Evolutionary conservation across 148 eudicot species (phyloP), one percentile per base, ranked within the genome.

Genomic region (Arbutus unedo): DNA sequence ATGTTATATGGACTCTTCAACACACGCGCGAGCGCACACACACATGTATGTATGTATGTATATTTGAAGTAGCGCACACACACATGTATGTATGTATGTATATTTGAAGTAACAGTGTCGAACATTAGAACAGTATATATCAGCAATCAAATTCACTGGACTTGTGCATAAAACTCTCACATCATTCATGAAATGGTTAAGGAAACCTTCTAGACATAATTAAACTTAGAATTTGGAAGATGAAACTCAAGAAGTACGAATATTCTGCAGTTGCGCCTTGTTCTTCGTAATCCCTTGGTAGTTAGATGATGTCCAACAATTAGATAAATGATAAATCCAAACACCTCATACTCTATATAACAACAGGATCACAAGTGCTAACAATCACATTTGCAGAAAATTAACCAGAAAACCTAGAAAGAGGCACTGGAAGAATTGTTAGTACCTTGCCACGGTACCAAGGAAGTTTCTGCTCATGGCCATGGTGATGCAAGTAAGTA

Each of bases 381-480:
- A 50, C n/a, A 25, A 51, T 59, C 45, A 11, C 7, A 25, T 76
- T n/a, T 50, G 78, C 4, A 50, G 43, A 76, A 50, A 76, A 23
- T 50, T 16, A 53, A 23, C 43, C 1, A 25, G 43, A 76, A 51
- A 53, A 49, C 14, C 38, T 9, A 48, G 9, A 25, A 15, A 6
- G 3, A 66, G 38, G 68, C 21, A 5, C 1, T 10, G 13, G 8
- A 23, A 51, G 6, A 23, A 13, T 74, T 48, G 25, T 16, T 6
- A 80, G 25, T 79, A 90, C 92, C 92, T 90, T 85, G 51, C 92
- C 91, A 11, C 92, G 92, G 82, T 90, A 90, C 92, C 92, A 88
- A 62, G 92, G 92, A 75, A 90, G 88, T 85, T 90, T 88, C 60
- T 89, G 71, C 38, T 90, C 91, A 49, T 90, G 78, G 62, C 91